Evolutionary conservation across 257 asterid genomes (phyloP).

Genomic region (Nicotiana otophora): DNA sequence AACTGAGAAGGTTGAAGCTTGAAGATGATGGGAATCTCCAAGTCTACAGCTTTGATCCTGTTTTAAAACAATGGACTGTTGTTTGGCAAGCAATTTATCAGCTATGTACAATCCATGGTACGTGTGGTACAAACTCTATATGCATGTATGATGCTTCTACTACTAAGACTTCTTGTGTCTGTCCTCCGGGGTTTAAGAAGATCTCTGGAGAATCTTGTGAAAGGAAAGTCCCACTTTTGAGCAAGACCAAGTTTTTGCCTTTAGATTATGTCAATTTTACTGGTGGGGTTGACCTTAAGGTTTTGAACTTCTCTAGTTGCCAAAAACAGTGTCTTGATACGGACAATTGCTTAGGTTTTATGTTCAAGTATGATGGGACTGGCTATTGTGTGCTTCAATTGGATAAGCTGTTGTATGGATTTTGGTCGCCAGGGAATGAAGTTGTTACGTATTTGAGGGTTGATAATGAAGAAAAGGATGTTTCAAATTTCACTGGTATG

Average conservation of each 20-base stretch:
- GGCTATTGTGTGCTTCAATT: constrained; percentile 53
- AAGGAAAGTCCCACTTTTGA: constrained; percentile 30
- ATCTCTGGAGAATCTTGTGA: constrained; percentile 30
- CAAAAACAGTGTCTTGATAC: constrained; percentile 28
- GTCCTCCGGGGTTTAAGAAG: constrained; percentile 69
- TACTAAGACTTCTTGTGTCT: constrained; percentile 49
- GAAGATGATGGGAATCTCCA: constrained; percentile 72
- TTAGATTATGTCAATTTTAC: constrained; percentile 65
- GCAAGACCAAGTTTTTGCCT: constrained; percentile 42
- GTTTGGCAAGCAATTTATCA: constrained; percentile 64
- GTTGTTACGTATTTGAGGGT: constrained; percentile 58
- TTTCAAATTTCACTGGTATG: constrained; percentile 52
- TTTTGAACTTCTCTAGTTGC: constrained; percentile 37
- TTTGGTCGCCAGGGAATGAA: constrained; percentile 63
- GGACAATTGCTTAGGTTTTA: constrained; percentile 48
- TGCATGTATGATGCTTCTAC: constrained; percentile 49
- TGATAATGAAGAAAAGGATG: constrained; percentile 42
- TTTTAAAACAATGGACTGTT: constrained; percentile 35
- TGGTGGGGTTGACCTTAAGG: constrained; percentile 39
- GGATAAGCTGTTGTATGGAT: constrained; percentile 49
- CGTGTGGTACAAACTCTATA: constrained; percentile 59
- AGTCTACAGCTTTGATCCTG: constrained; percentile 48
- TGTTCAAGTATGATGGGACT: constrained; percentile 65
- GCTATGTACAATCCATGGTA: constrained; percentile 50
- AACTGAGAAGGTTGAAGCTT: constrained; percentile 52